Evolutionary conservation across 2,329 filamentous ascomycete genomes (phyloP).

Genomic region (Sporothrix luriei): DNA sequence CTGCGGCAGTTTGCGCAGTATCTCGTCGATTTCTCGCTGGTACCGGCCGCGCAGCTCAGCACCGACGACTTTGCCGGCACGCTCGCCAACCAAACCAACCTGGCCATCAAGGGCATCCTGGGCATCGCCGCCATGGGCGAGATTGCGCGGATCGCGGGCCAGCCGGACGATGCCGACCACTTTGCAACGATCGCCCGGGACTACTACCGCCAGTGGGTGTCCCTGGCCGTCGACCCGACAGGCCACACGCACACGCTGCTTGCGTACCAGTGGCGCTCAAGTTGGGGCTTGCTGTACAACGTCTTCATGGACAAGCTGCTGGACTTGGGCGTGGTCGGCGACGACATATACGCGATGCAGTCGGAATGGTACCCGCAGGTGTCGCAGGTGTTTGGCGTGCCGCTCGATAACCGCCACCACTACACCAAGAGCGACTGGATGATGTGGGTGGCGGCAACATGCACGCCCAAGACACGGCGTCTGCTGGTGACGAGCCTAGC

Average conservation of each 20-base stretch:
- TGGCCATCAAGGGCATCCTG: slow-evolving; percentile 75
- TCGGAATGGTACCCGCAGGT: slow-evolving; percentile 50
- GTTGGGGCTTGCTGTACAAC: slow-evolving; percentile 71
- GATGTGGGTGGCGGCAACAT: slow-evolving; percentile 70
- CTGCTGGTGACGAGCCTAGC: slow-evolving; percentile 66
- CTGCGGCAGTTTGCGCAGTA: slow-evolving; percentile 73
- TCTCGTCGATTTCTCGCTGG: slow-evolving; percentile 67
- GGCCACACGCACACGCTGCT: slow-evolving; percentile 67
- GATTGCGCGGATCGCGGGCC: slow-evolving; percentile 59
- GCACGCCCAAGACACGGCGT: slow-evolving; percentile 56
- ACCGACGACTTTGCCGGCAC: slow-evolving; percentile 77
- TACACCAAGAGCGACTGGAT: slow-evolving; percentile 78
- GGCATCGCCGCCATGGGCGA: slow-evolving; percentile 73
- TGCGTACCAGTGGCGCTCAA: slow-evolving; percentile 71
- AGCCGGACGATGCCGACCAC: slow-evolving; percentile 45
- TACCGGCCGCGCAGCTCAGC: slow-evolving; percentile 69
- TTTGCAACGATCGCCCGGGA: slow-evolving; percentile 8
- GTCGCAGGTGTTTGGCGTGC: slow-evolving; percentile 69
- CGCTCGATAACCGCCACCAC: slow-evolving; percentile 68
- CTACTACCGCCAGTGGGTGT: slow-evolving; percentile 27
- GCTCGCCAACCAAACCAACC: slow-evolving; percentile 72
- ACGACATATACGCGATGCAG: slow-evolving; percentile 42
- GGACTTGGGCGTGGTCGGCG: slow-evolving; percentile 65
- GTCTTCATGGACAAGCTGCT: slow-evolving; percentile 62
- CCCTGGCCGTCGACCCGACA: slow-evolving; percentile 62